A percentile compares a stretch with the other conserved stretches of the same genome.
These are phyloP conservation scores for Marsdenia floribunda DNA, from an alignment of 257 asterid species.

Conservation along the genomic window DNA sequence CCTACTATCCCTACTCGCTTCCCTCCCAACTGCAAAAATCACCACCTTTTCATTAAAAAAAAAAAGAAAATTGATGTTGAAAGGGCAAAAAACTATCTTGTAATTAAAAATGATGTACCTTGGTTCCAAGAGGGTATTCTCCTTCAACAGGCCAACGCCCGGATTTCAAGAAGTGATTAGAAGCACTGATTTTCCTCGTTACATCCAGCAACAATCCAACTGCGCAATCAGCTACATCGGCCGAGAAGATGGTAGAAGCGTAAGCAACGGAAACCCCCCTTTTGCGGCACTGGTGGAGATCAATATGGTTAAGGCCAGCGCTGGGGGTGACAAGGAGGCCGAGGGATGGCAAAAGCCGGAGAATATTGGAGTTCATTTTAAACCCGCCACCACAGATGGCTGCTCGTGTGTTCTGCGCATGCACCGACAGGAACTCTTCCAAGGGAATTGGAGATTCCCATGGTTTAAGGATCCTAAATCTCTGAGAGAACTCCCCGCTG, in stretches of 20 bases:
- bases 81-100: too few relatives aligned
- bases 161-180: slow-evolving; percentile 36
- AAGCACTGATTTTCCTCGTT: slow-evolving; percentile 25
- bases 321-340: slow-evolving; percentile 45
- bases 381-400: slow-evolving; percentile 25
- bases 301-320: slow-evolving; percentile 63
- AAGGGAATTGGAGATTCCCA: slow-evolving; percentile 52
- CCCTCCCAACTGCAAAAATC: slow-evolving; percentile 49
- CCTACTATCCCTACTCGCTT: slow-evolving; percentile 78
- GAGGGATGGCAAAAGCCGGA: slow-evolving; percentile 48
- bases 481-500: slow-evolving; percentile 26
- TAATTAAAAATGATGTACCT: slow-evolving; percentile 27
- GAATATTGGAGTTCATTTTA: slow-evolving; percentile 35
- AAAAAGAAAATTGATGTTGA: too few relatives aligned
- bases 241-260: slow-evolving; percentile 27
- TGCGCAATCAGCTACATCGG: slow-evolving; percentile 30
- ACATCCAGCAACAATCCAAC: slow-evolving; percentile 31
- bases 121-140: slow-evolving; percentile 46
- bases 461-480: slow-evolving; percentile 36
- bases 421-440: slow-evolving; percentile 38
- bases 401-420: slow-evolving; percentile 45
- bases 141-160: slow-evolving; percentile 45
- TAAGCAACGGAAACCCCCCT: slow-evolving; percentile 48
- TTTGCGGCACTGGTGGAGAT: slow-evolving; percentile 62
- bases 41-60: background rate